Evolutionary conservation across 129 eudicot species (phyloP).

Genomic region (Mikania micrantha): DNA sequence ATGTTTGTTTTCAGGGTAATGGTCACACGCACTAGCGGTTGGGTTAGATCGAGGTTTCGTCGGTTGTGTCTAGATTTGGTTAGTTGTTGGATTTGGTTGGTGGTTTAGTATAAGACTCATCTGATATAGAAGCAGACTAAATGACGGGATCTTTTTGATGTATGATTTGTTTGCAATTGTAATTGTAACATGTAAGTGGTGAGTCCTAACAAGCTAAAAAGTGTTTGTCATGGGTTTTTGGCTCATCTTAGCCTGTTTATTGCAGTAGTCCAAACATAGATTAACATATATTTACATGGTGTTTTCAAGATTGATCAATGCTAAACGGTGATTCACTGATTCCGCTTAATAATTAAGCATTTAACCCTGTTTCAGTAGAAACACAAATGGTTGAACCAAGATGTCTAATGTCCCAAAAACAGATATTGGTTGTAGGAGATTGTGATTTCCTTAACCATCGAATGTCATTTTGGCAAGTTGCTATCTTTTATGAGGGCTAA

Average conservation of each 20-base stretch:
- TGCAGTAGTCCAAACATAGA: no score
- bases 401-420: no score
- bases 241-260: no score
- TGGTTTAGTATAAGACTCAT: no score
- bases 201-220: no score
- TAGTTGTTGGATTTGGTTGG: conserved; percentile 6
- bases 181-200: no score
- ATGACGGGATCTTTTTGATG: background rate
- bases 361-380: background rate
- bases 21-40: background rate
- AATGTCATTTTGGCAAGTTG: background rate
- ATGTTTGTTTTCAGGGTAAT: conserved; percentile 25
- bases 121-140: background rate
- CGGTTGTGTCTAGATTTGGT: background rate
- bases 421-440: background rate
- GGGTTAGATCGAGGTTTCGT: background rate
- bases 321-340: background rate
- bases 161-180: no score
- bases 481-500: background rate
- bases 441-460: background rate
- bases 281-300: no score
- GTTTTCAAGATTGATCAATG: no score
- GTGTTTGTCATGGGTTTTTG: no score
- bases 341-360: background rate
- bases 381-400: background rate